phyloP scores from a whole-genome alignment of 768 basidiomycete genomes.

The Solioccasus polychromus region DNA sequence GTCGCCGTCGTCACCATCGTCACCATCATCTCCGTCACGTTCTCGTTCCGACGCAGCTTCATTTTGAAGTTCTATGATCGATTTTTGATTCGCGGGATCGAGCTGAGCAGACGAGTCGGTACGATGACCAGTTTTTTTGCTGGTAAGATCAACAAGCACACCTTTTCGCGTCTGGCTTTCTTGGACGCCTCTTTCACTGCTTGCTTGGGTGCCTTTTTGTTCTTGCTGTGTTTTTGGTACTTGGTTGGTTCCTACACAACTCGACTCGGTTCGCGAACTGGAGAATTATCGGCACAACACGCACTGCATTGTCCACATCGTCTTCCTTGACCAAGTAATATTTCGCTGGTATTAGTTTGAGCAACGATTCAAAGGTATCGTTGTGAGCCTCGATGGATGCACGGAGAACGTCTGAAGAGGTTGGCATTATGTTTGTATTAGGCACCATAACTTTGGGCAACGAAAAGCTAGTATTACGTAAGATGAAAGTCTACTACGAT shows the following conservation, averaged over 20 bases:
- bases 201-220: conserved; percentile 78
- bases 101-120: conserved; percentile 60
- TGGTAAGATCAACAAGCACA: no score
- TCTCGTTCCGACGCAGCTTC: conserved; percentile 43
- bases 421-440: conserved; percentile 41
- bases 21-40: conserved; percentile 24
- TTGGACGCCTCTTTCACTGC: conserved; percentile 85
- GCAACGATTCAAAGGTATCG: conserved; percentile 75
- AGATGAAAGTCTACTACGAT: not conserved
- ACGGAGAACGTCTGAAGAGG: conserved; percentile 45
- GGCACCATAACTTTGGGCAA: not conserved
- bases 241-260: conserved; percentile 47
- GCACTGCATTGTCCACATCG: conserved; percentile 9
- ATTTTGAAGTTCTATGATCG: conserved; percentile 68
- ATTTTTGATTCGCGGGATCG: conserved; percentile 88
- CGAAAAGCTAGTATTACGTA: not conserved
- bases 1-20: conserved; percentile 22
- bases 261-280: not conserved
- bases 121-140: no score
- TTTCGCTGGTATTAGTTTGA: conserved; percentile 85
- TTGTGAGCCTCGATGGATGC: conserved; percentile 81
- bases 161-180: conserved; percentile 87
- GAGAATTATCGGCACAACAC: conserved; percentile 5
- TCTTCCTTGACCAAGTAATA: conserved; percentile 59
- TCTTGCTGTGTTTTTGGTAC: conserved; percentile 87